Base-by-base conservation (phyloP, 2,329 filamentous ascomycete species). In the Phaeosphaeriaceae sp. region DNA sequence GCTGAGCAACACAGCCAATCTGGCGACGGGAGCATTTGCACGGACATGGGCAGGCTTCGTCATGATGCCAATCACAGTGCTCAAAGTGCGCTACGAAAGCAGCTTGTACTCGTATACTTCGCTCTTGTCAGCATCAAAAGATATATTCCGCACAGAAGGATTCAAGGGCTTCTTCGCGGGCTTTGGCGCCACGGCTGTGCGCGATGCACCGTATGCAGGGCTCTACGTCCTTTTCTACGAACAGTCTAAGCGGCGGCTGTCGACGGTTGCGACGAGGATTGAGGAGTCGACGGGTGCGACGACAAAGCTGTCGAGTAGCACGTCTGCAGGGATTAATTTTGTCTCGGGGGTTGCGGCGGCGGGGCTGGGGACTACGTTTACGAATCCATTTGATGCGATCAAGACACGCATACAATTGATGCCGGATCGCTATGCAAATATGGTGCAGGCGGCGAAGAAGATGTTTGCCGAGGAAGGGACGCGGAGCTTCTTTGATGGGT, bases 141-240 rank as follows among this genome's bases (percentile, higher is more conserved):
- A 94, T 60, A 97, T 97, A 21, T 76, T 87, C 43, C 79, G 80
- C 6, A 83, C 79, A 0, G 87, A 93, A 60, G 92, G 94, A 0
- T 47, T 89, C 3, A 84, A 87, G 23, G 94, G 93, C 0, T 95
- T 99, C 74, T 97, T 97, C 66, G 85, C 89, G 0, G 94, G 94
- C 1, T 96, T 96, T 67, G 94, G 94, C 34, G 94, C 93, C 1
- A 99, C 94, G 0, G 91, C 94, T 0, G 84, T 96, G 21, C 83
- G 94, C 37, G 94, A 99, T 74, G 94, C 92, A n/a, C 94, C 94
- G 0, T 97, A 97, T 70, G 94, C 94, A 0, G 94, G 94, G 0
- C 80, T 97, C 13, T 99, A 99, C 68, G 91, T 99, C 1, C 78
- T 97, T 6, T 89, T 96, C 62, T 99, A 99, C 74, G 94, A 99